phyloP scores from a whole-genome alignment of 2,329 filamentous ascomycete species.

The Cryphonectria naterciae region DNA sequence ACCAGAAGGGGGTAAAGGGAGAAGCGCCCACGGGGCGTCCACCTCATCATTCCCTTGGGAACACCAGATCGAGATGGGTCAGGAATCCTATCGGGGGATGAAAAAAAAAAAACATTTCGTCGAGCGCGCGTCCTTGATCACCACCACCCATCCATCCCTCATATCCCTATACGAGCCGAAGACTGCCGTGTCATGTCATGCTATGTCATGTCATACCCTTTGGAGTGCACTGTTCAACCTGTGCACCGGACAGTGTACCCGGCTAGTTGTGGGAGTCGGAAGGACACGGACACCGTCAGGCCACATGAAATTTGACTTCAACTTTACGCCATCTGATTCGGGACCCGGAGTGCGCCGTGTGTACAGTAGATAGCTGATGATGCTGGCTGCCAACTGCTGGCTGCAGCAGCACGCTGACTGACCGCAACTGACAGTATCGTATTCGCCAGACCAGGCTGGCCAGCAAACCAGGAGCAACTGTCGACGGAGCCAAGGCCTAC shows the following conservation, averaged over 20 bases:
- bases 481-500: neutral
- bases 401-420: neutral
- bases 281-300: neutral
- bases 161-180: neutral
- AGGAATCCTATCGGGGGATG: neutral
- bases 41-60: neutral
- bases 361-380: neutral
- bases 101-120: neutral
- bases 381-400: neutral
- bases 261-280: constrained; percentile 1
- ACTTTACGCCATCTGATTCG: constrained; percentile 15
- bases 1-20: neutral
- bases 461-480: neutral
- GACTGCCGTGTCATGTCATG: constrained; percentile 10
- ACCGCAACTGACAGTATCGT: neutral
- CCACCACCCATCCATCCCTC: neutral
- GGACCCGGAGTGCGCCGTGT: neutral
- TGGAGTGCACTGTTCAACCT: neutral
- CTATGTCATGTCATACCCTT: constrained; percentile 8
- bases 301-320: constrained; percentile 12
- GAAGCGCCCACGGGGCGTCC: neutral
- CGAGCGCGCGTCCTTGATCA: neutral
- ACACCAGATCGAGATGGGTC: neutral
- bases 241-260: constrained; percentile 5
- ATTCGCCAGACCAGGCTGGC: neutral